Evolutionary conservation across 768 basidiomycete genomes (phyloP), one percentile per base, ranked within the genome.

Genomic region (Mrakia gelida): DNA sequence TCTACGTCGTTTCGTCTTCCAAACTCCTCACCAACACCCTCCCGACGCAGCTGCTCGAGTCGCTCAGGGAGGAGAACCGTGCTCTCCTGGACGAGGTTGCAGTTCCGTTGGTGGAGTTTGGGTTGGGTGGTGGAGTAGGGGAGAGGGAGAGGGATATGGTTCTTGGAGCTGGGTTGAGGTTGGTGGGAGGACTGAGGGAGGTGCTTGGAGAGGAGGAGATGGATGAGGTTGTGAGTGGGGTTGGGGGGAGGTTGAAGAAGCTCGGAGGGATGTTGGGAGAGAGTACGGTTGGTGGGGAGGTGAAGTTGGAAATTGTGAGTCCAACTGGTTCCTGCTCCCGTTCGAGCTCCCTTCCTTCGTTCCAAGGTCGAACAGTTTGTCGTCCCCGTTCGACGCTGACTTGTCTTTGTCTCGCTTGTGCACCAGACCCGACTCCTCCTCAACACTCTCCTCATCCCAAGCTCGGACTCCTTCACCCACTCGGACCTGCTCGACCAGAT

Each of bases 121-220:
- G 77, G 5, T 30, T 74, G 28, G 43, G 52, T 4, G 54, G 41
- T 0, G 28, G 34, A 15, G 30, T 16, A 18, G 28, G 5, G 71
- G 77, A 54, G 13, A 41, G 77, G 16, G 77, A 78, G 72, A 41
- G 77, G 16, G 77, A 78, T 65, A 62, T 78, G 52, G 65, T 68
- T 2, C 52, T 78, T 9, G 49, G 45, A 0, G 41, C 77, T 28
- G 77, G 77, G 9, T 26, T 78, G 13, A 63, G 77, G 28, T 11
- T 78, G 13, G 73, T 63, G 15, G 65, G 54, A 6, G 45, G 72
- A 11, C 21, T 49, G 23, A 23, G 63, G 45, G 65, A 52, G 3
- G 72, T 75, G 23, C 32, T 75, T 8, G 49, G 21, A 11, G 43
- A 78, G 32, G 61, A 72, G 54, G 16, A 28, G 67, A 56, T 18